These are phyloP conservation scores for Arctostaphylos glauca DNA, from an alignment of 148 eudicot genomes.

Conservation along the genomic window DNA sequence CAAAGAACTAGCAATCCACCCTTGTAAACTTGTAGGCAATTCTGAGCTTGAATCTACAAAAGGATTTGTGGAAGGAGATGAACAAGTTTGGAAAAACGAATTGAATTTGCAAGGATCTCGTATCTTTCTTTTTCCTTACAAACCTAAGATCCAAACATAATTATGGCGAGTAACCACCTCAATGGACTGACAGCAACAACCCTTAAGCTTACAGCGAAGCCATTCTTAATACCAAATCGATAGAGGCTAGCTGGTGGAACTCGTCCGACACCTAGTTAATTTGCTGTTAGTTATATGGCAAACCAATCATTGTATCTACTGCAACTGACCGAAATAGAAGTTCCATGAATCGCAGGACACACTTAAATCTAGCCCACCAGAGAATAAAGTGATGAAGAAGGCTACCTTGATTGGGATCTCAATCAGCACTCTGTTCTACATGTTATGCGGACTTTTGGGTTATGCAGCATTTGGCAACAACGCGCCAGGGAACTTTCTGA, in stretches of 20 bases:
- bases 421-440: constrained; percentile 53
- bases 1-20: not conserved
- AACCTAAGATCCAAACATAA: too few relatives aligned
- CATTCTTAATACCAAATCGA: not conserved
- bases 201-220: not conserved
- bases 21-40: not conserved
- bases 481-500: constrained; percentile 65
- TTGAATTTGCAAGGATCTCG: too few relatives aligned
- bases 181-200: too few relatives aligned
- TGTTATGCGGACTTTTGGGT: constrained; percentile 62
- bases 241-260: not conserved
- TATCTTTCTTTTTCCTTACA: too few relatives aligned
- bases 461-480: constrained; percentile 81
- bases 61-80: too few relatives aligned
- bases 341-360: constrained; percentile 47
- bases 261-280: not conserved
- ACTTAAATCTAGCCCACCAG: constrained; percentile 45
- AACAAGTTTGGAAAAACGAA: not conserved
- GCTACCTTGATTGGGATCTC: constrained; percentile 42
- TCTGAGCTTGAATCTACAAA: not conserved
- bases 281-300: not conserved
- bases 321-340: not conserved
- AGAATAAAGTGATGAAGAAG: constrained; percentile 58
- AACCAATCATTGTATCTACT: not conserved
- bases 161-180: too few relatives aligned